Percentiles rank a stretch among this genome's conserved stretches.
phyloP scores from a whole-genome alignment of 139 green algal species.

The Closterium sp. region DNA sequence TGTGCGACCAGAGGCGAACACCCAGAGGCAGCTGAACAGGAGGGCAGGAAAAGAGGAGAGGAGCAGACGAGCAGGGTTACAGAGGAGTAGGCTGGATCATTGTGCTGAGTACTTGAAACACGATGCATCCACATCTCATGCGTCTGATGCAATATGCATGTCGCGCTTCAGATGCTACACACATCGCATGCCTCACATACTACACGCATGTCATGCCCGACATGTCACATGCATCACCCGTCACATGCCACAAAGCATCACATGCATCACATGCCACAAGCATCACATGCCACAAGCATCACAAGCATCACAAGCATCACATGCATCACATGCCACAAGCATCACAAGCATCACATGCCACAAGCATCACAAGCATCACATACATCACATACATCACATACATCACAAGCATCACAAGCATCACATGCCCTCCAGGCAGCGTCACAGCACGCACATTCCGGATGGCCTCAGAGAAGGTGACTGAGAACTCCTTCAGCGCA shows the following conservation, averaged over 20 bases:
- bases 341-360: not conserved
- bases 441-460: conserved; percentile 13
- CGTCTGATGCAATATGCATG: too few relatives aligned
- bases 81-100: not conserved
- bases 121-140: not conserved
- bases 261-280: not conserved
- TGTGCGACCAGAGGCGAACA: conserved; percentile 27
- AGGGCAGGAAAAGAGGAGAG: not conserved
- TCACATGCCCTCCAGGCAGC: not conserved
- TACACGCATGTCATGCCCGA: too few relatives aligned
- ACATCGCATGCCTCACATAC: too few relatives aligned
- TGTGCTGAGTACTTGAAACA: not conserved
- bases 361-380: too few relatives aligned
- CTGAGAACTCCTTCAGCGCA: conserved; percentile 47
- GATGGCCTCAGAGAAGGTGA: conserved; percentile 33
- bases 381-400: not conserved
- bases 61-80: not conserved
- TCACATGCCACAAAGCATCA: too few relatives aligned
- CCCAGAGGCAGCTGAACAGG: conserved; percentile 25
- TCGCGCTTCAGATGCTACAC: too few relatives aligned
- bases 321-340: not conserved
- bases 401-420: not conserved
- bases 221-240: not conserved
- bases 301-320: too few relatives aligned
- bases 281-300: not conserved